Base-by-base conservation (phyloP, 805 yeast genomes). In the Alloascoidea africana region DNA sequence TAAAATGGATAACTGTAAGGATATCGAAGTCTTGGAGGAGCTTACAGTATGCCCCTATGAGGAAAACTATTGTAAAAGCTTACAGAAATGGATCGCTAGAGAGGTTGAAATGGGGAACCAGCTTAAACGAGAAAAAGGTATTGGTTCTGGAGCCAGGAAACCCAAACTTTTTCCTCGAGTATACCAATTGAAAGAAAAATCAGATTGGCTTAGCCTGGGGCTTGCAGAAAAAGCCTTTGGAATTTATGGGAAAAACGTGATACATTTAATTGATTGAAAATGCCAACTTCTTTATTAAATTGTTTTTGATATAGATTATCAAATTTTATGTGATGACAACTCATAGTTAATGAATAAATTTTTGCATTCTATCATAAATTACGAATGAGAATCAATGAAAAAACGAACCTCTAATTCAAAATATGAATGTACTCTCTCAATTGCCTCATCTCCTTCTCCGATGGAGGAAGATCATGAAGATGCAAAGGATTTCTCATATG, bases 41-140 rank as follows among this genome's bases (percentile, higher is more conserved):
- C 53, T 76, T 3, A 68, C 68, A 1, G 60, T 76, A 0, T 59
- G 76, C 17, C 75, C 76, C 2, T 73, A 66, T 56, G 30, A 23
- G 8, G n/a, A n/a, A 23, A 23, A 8, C 8, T 8, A 8, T 8
- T 8, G 30, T n/a, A n/a, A 8, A 23, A 8, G 30, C 8, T 23
- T 23, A 23, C n/a, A 8, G n/a, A 23, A 23, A 8, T 23, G 30
- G 30, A 8, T 23, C n/a, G 30, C n/a, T 8, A 23, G n/a, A 23
- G 30, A 23, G n/a, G 30, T 8, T 23, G 30, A 23, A 23, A 23
- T 23, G 30, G 30, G 8, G 13, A 23, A 23, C 13, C 8, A 23
- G n/a, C 30, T 23, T 23, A 23, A 8, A n/a, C 13, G n/a, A 8
- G 30, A 23, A 23, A 23, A 23, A 23, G 30, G 30, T 8, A 23